Percentiles rank a stretch among this genome's conserved stretches.
These are phyloP conservation scores for Eucalyptus melliodora DNA, from an alignment of 345 rosid species.

Conservation along the genomic window DNA sequence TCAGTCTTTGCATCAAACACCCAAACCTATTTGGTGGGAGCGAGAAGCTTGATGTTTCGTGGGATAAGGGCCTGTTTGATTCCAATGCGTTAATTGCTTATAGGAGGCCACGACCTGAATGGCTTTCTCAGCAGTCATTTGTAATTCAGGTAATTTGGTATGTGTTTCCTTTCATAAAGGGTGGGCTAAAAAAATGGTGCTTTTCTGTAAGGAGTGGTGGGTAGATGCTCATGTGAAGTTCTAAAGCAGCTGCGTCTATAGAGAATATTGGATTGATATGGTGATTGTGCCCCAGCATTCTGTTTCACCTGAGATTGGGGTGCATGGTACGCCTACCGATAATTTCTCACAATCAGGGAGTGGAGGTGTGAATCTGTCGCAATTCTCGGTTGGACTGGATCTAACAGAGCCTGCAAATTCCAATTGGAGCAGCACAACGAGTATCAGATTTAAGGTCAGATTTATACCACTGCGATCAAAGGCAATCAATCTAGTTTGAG, in stretches of 20 bases:
- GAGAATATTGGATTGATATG: not conserved
- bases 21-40: constrained; percentile 98
- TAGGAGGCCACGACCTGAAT: constrained; percentile 87
- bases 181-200: not conserved
- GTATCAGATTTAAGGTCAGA: constrained; percentile 77
- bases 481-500: not conserved
- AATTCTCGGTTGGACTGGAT: constrained; percentile 70
- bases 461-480: not conserved
- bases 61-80: constrained; percentile 90
- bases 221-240: not conserved
- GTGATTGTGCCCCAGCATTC: constrained; percentile 52
- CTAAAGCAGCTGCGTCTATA: not conserved
- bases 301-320: constrained; percentile 82
- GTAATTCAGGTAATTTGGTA: constrained; percentile 44
- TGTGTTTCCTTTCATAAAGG: not conserved
- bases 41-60: constrained; percentile 90
- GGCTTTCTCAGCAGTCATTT: constrained; percentile 89
- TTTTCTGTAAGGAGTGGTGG: not conserved
- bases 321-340: constrained; percentile 69
- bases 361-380: constrained; percentile 86
- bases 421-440: constrained; percentile 83
- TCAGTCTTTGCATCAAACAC: constrained; percentile 85
- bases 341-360: constrained; percentile 85
- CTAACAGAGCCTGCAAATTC: constrained; percentile 76
- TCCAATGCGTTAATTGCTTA: constrained; percentile 77